These are phyloP conservation scores for Claviceps sp. DNA, from an alignment of 2,329 filamentous ascomycete genomes.

Conservation along the genomic window DNA sequence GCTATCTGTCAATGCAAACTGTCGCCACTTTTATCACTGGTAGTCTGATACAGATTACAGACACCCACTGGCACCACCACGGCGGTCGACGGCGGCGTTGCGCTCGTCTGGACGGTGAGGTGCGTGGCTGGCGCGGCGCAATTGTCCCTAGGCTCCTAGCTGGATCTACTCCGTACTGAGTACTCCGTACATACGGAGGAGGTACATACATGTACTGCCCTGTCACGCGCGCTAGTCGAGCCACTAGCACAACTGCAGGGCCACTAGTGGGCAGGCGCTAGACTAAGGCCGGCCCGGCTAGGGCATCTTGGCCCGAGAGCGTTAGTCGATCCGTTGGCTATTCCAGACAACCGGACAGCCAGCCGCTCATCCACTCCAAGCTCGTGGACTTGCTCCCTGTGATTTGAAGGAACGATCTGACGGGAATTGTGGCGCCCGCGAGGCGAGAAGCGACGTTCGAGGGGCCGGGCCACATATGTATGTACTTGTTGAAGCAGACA, in stretches of 20 bases:
- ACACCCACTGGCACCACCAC: neutral
- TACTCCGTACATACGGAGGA: no score
- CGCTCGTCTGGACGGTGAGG: neutral
- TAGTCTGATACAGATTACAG: no score
- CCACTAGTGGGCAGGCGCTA: neutral
- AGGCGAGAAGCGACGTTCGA: neutral
- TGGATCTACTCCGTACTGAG: no score
- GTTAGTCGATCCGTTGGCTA: neutral
- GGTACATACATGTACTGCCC: no score
- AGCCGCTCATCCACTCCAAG: neutral
- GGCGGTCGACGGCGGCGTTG: neutral
- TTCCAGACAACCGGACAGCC: neutral
- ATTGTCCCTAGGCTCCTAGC: no score
- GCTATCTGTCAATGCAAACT: neutral
- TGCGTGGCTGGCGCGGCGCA: no score
- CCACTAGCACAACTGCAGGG: neutral
- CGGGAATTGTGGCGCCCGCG: no score
- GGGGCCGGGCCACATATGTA: neutral
- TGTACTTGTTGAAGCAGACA: neutral
- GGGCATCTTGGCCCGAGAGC: neutral
- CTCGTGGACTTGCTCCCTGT: neutral
- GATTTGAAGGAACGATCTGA: no score
- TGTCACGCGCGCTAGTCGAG: neutral
- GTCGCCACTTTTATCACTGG: neutral
- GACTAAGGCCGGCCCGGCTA: neutral